Evolutionary conservation across 148 eudicot species (phyloP).

Genomic region (Rhododendron griersonianum): DNA sequence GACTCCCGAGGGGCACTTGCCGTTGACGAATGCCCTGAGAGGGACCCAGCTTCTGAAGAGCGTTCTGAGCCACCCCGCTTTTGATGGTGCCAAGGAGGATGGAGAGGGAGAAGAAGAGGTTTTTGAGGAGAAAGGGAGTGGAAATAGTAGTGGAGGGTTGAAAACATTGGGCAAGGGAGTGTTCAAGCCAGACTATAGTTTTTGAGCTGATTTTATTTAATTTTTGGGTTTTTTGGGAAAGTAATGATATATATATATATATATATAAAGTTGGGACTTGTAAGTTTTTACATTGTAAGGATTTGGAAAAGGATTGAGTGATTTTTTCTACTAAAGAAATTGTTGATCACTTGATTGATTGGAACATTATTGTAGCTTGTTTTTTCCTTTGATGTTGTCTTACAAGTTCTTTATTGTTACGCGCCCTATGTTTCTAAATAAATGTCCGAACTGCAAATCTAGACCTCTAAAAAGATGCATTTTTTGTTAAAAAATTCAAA

Average conservation of each 20-base stretch:
- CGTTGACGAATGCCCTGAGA: slow-evolving; percentile 85
- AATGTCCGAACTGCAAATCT: too few relatives aligned
- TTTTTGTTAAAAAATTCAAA: too few relatives aligned
- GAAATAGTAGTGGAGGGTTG: slow-evolving; percentile 2
- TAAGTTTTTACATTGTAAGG: too few relatives aligned
- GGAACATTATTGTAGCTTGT: background rate
- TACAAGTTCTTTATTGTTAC: background rate
- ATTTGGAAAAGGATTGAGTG: background rate
- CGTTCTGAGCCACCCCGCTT: slow-evolving; percentile 76
- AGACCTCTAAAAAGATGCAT: too few relatives aligned
- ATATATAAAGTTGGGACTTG: too few relatives aligned
- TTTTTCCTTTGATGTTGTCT: background rate
- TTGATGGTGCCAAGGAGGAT: slow-evolving; percentile 18
- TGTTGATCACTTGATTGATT: background rate
- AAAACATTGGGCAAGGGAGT: slow-evolving; percentile 33
- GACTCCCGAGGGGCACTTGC: slow-evolving; percentile 84
- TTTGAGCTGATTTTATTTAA: slow-evolving; percentile 12
- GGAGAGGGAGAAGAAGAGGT: background rate
- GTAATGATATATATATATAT: background rate
- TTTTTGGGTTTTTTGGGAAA: background rate
- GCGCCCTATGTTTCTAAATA: accelerated
- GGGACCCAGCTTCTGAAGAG: slow-evolving; percentile 71
- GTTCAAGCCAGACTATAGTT: slow-evolving; percentile 64
- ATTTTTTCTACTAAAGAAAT: background rate
- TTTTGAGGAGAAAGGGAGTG: slow-evolving; percentile 1